phyloP scores from a whole-genome alignment of 1,284 basidiomycete species.

The Ganoderma sinense region DNA sequence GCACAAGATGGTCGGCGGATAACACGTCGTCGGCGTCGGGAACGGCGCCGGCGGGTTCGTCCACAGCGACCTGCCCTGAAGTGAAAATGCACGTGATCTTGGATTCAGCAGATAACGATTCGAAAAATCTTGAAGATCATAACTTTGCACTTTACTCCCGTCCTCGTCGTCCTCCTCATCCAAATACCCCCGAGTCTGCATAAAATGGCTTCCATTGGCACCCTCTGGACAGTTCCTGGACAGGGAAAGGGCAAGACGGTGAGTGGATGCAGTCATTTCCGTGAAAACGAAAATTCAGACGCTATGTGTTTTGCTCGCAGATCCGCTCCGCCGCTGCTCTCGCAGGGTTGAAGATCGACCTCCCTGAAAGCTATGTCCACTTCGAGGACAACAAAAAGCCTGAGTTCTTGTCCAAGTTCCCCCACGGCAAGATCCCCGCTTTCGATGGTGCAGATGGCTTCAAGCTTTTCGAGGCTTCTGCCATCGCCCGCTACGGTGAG shows the following conservation, averaged over 20 bases:
- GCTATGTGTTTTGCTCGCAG: slow-evolving; percentile 44
- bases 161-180: slow-evolving; percentile 4
- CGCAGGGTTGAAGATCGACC: slow-evolving; percentile 73
- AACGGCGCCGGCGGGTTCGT: background rate
- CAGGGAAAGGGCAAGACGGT: slow-evolving; percentile 60
- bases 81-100: slow-evolving; percentile 19
- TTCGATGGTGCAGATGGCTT: slow-evolving; percentile 84
- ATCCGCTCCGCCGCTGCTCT: slow-evolving; percentile 78
- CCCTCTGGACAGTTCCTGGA: slow-evolving; percentile 58
- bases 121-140: slow-evolving; percentile 18
- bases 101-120: slow-evolving; percentile 15
- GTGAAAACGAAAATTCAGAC: background rate
- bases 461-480: slow-evolving; percentile 78
- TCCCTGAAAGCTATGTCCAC: slow-evolving; percentile 65
- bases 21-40: slow-evolving; percentile 6
- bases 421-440: slow-evolving; percentile 86
- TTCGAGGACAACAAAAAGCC: slow-evolving; percentile 80
- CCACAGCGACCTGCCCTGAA: slow-evolving; percentile 24
- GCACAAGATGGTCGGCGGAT: slow-evolving; percentile 17
- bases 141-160: slow-evolving; percentile 12
- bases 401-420: slow-evolving; percentile 84
- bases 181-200: slow-evolving; percentile 21
- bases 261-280: slow-evolving; percentile 31
- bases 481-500: slow-evolving; percentile 93
- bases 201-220: slow-evolving; percentile 66